Evolutionary conservation across 257 asterid species (phyloP).

Genomic region (Plantago elongata): DNA sequence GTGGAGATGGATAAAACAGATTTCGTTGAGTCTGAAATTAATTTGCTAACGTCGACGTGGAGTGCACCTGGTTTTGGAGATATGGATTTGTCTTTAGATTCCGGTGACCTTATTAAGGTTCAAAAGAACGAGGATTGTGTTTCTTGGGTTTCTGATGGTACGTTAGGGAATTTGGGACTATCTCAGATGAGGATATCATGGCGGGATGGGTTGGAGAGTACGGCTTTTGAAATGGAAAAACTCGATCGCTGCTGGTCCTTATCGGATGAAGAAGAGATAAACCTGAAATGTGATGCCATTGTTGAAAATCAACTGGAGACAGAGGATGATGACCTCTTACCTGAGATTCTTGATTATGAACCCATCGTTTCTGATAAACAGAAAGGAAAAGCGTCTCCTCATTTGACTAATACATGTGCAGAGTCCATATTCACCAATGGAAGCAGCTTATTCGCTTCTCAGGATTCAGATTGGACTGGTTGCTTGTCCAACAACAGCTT

Average conservation of each 20-base stretch:
- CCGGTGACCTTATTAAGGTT: constrained; percentile 10
- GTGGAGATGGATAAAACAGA: constrained; percentile 14
- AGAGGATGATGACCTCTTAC: constrained; percentile 28
- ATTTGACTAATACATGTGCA: constrained; percentile 29
- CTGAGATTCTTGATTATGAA: constrained; percentile 48
- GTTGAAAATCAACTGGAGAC: constrained; percentile 21
- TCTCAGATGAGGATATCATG: constrained; percentile 73
- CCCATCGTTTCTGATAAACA: constrained; percentile 30
- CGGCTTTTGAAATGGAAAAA: constrained; percentile 37
- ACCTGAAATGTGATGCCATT: constrained; percentile 9
- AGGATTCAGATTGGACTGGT: constrained; percentile 68
- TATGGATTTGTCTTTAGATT: constrained; percentile 19
- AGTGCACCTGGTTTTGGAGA: constrained; percentile 32
- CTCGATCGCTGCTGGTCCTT: constrained; percentile 62
- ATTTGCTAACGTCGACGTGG: constrained; percentile 25
- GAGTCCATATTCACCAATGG: constrained; percentile 77
- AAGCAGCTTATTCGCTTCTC: constrained; percentile 59
- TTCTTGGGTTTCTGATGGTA: constrained; percentile 53
- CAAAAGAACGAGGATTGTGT: constrained; percentile 22
- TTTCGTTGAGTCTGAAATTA: constrained; percentile 26
- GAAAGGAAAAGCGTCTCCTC: constrained; percentile 22
- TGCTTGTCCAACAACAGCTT: constrained; percentile 29
- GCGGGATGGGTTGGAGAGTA: constrained; percentile 48
- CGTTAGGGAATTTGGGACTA: constrained; percentile 36
- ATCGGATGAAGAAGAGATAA: constrained; percentile 58